Conservation (phyloP, 768 basidiomycete species). For the Xerocomellus intermedius region DNA sequence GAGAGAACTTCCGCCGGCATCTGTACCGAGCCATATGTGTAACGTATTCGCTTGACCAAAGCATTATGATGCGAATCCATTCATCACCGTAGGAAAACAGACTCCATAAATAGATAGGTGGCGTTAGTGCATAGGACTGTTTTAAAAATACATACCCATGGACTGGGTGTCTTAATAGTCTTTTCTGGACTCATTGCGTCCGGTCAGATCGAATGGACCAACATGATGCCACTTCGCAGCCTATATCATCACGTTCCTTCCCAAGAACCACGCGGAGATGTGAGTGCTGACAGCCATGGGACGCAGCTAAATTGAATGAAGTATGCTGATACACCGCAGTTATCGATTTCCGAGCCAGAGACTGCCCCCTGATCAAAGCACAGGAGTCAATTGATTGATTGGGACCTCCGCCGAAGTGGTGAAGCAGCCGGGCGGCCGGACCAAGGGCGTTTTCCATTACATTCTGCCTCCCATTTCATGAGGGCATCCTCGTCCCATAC, state of each 20-base stretch:
- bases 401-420: background rate
- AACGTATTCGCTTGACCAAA: background rate
- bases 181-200: background rate
- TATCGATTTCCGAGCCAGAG: background rate
- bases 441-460: conserved; percentile 50
- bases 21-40: background rate
- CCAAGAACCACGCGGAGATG: background rate
- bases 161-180: no score
- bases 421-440: conserved; percentile 35
- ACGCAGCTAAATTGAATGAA: background rate
- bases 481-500: conserved; percentile 62
- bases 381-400: background rate
- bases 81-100: background rate
- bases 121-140: no score
- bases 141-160: background rate
- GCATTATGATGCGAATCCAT: no score
- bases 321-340: background rate
- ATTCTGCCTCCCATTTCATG: conserved; percentile 51
- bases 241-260: background rate
- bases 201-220: background rate
- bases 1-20: no score
- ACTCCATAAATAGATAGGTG: background rate
- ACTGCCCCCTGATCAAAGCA: background rate
- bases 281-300: background rate
- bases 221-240: background rate